Conservation (phyloP, 768 basidiomycete species). For the Lentinula edodes region DNA sequence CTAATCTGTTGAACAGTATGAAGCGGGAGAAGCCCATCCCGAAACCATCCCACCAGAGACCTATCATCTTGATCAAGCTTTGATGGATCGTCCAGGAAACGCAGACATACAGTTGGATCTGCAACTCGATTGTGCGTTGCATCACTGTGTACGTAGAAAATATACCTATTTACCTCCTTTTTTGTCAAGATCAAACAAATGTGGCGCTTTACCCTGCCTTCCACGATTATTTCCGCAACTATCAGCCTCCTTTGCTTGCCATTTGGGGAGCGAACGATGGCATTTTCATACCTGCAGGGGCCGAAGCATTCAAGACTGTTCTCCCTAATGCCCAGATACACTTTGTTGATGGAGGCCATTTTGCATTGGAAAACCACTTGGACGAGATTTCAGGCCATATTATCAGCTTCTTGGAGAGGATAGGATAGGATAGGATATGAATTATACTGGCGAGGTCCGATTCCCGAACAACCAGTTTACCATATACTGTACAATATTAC, state of each 20-base stretch:
- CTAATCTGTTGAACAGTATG: constrained; percentile 17
- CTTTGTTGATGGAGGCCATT: constrained; percentile 41
- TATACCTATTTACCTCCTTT: background rate
- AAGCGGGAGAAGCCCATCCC: constrained; percentile 29
- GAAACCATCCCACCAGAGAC: constrained; percentile 29
- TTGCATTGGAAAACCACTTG: constrained; percentile 36
- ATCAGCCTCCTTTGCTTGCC: constrained; percentile 35
- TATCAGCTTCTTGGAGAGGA: constrained; percentile 23
- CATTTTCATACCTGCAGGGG: constrained; percentile 38
- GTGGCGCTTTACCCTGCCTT: constrained; percentile 36
- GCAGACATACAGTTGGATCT: constrained; percentile 38
- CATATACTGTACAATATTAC: too few relatives aligned
- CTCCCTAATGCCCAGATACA: constrained; percentile 30
- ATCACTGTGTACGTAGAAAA: too few relatives aligned
- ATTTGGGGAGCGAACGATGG: constrained; percentile 44
- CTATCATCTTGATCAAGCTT: constrained; percentile 36
- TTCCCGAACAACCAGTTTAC: too few relatives aligned
- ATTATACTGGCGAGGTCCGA: too few relatives aligned
- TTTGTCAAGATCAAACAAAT: constrained; percentile 31
- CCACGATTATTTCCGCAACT: constrained; percentile 35
- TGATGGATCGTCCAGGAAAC: constrained; percentile 32
- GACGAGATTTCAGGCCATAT: constrained; percentile 28
- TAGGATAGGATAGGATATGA: too few relatives aligned
- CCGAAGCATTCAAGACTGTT: constrained; percentile 36
- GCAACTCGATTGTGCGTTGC: constrained; percentile 23